These are phyloP conservation scores for Malassezia globosa DNA, from an alignment of 1,284 basidiomycete species.

Conservation along the genomic window DNA sequence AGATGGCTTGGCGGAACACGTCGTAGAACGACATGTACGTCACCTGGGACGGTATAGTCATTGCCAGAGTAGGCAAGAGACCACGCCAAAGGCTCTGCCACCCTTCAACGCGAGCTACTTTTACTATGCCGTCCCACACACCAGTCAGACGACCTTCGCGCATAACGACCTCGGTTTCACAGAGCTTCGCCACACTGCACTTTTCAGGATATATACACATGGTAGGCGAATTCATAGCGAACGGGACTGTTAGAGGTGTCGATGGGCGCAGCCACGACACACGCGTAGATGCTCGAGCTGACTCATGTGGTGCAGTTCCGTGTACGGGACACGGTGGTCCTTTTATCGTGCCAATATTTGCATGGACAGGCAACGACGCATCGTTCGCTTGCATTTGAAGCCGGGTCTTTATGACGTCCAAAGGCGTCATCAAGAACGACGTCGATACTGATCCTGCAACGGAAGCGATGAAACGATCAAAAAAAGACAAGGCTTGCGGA, in stretches of 20 bases:
- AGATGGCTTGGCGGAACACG: slow-evolving; percentile 56
- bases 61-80: slow-evolving; percentile 49
- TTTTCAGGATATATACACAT: slow-evolving; percentile 10
- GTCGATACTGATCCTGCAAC: slow-evolving; percentile 69
- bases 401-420: slow-evolving; percentile 87
- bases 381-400: slow-evolving; percentile 60
- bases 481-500: too few species aligned
- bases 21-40: slow-evolving; percentile 96
- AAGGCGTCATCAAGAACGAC: slow-evolving; percentile 81
- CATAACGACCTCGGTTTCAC: slow-evolving; percentile 22
- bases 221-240: neutral
- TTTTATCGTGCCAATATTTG: neutral
- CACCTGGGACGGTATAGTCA: slow-evolving; percentile 83
- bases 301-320: neutral
- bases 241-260: neutral
- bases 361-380: neutral
- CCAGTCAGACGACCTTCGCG: slow-evolving; percentile 31
- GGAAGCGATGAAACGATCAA: slow-evolving; percentile 62
- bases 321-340: slow-evolving; percentile 6
- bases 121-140: slow-evolving; percentile 38
- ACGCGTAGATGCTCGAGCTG: neutral
- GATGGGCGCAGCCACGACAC: neutral
- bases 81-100: slow-evolving; percentile 43
- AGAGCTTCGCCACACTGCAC: slow-evolving; percentile 10
- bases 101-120: slow-evolving; percentile 36